Conservation (phyloP, 2,329 filamentous ascomycete genomes). For the Uncinocarpus reesii region DNA sequence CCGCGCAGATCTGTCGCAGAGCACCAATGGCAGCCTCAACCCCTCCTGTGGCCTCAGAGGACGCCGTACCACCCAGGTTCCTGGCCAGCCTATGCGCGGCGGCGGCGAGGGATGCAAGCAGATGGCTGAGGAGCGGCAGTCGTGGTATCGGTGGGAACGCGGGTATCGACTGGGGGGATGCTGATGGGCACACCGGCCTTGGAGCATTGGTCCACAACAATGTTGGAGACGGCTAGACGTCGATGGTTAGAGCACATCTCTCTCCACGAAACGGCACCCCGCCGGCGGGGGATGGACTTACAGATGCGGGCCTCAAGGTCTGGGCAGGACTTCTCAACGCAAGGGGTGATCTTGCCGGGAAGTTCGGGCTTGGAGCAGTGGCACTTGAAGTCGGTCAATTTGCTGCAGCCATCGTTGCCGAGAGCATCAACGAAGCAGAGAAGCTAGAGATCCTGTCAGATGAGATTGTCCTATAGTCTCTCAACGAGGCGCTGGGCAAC, state of each 20-base stretch:
- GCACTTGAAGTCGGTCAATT: constrained; percentile 41
- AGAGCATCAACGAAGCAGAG: constrained; percentile 40
- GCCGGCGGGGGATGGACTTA: constrained; percentile 4
- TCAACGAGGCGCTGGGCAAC: constrained; percentile 13
- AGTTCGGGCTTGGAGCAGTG: constrained; percentile 41
- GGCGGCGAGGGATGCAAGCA: constrained; percentile 5
- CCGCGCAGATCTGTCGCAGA: not conserved
- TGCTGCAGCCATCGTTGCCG: constrained; percentile 35
- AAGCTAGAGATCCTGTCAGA: constrained; percentile 26
- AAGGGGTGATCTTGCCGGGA: constrained; percentile 36
- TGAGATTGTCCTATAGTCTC: not conserved
- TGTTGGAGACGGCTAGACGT: constrained; percentile 28
- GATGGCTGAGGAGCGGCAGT: not conserved
- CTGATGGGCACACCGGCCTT: constrained; percentile 30
- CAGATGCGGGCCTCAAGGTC: constrained; percentile 8
- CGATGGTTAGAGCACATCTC: not conserved
- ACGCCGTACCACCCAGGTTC: not conserved
- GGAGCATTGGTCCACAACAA: constrained; percentile 29
- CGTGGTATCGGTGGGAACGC: not conserved
- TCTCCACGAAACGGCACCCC: not conserved
- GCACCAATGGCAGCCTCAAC: not conserved
- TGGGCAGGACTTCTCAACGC: constrained; percentile 37
- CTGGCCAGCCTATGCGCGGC: not conserved
- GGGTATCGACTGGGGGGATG: constrained; percentile 24
- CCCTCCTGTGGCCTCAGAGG: not conserved